These are phyloP conservation scores for Ceratocystis cacaofunesta DNA, from an alignment of 2,329 filamentous ascomycete genomes.

Conservation along the genomic window DNA sequence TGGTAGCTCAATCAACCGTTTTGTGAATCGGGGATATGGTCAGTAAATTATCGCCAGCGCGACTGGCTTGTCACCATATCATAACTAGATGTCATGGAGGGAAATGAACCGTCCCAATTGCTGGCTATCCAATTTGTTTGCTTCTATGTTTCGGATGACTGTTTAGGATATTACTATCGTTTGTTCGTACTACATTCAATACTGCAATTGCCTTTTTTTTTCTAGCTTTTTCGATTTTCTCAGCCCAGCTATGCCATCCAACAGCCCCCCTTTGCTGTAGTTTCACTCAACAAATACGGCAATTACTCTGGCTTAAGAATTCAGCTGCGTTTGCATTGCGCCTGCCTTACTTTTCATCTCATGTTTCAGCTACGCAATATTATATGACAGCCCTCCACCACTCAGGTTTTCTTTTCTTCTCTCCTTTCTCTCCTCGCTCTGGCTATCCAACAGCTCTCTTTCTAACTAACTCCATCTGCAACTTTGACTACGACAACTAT, in stretches of 20 bases:
- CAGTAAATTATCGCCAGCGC: neutral
- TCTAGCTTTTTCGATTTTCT: neutral
- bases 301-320: neutral
- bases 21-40: slow-evolving; percentile 12
- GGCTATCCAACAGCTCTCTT: neutral
- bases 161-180: neutral
- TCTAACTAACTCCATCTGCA: too few relatives aligned
- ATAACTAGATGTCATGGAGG: neutral
- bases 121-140: neutral
- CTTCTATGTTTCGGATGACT: neutral
- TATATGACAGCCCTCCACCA: neutral
- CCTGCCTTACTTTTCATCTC: neutral
- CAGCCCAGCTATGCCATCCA: neutral
- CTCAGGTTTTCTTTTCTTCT: neutral
- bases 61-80: neutral
- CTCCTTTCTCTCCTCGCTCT: neutral
- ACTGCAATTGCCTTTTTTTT: neutral
- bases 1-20: slow-evolving; percentile 16
- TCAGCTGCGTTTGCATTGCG: neutral
- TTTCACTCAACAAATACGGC: neutral
- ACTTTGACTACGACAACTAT: too few relatives aligned
- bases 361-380: neutral
- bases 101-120: neutral
- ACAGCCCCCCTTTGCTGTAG: neutral
- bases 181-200: neutral